Conservation (phyloP, 2,329 filamentous ascomycete genomes). For the Clathrospora elynae region DNA sequence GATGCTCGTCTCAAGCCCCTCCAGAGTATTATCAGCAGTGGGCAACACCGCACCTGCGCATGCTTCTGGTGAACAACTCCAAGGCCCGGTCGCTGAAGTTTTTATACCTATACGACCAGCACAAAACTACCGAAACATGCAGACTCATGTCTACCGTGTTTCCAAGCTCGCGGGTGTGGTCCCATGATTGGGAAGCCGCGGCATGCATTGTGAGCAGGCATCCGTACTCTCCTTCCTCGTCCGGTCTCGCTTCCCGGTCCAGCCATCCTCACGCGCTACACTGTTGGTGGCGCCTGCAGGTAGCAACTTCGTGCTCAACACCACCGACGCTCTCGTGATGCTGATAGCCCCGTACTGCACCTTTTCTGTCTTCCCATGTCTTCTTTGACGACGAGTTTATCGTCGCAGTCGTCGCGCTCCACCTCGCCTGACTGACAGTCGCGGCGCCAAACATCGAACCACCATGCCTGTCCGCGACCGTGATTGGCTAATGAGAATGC, state of each 20-base stretch:
- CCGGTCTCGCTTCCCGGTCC: slow-evolving; percentile 21
- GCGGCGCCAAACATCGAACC: slow-evolving; percentile 38
- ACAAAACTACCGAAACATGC: no score
- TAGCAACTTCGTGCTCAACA: slow-evolving; percentile 11
- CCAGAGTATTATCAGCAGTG: no score
- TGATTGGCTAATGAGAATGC: slow-evolving; percentile 39
- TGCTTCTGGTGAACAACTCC: no score
- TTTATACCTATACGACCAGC: no score
- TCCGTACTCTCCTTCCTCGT: slow-evolving; percentile 22
- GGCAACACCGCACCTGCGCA: no score
- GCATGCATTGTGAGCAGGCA: slow-evolving; percentile 6
- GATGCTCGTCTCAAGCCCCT: no score
- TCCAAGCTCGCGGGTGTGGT: not conserved
- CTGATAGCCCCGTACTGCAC: not conserved
- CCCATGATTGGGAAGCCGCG: slow-evolving; percentile 15
- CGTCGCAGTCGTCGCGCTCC: not conserved
- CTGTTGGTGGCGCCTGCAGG: slow-evolving; percentile 19
- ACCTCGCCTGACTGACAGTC: slow-evolving; percentile 18
- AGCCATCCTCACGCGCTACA: slow-evolving; percentile 14
- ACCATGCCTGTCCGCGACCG: slow-evolving; percentile 16
- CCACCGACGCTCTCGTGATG: slow-evolving; percentile 6
- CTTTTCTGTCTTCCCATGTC: not conserved
- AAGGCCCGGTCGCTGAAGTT: no score
- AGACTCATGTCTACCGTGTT: no score
- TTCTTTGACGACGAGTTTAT: not conserved